Evolutionary conservation across 2,329 filamentous ascomycete species (phyloP), one percentile per base, ranked within the genome.

Genomic region (Aspergillus ochraceoroseus): DNA sequence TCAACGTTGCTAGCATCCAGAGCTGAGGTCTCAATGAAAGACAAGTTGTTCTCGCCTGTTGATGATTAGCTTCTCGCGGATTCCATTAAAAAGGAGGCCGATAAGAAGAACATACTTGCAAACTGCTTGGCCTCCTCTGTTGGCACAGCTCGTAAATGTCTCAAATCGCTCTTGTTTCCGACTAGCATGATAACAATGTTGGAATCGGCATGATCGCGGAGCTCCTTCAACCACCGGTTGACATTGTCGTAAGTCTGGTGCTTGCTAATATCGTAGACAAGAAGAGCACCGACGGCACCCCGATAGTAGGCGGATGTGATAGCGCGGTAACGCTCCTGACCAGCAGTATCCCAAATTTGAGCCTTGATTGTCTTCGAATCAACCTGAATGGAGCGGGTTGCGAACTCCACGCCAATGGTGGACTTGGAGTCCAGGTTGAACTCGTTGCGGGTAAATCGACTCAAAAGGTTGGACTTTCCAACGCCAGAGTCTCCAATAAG

Each of bases 361-460:
- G 92, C 92, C 79, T 98, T 98, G 82, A 98, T 98, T 52, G 92
- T 98, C 80, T 98, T 98, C 64, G 86, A 85, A 72, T 98, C 92
- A 62, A 98, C 92, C 72, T 96, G 90, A 67, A 98, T 98, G 56
- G 88, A 95, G 52, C 92, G 83, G 57, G 92, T 98, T 59, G 94
- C 92, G 68, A 98, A 98, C 73, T 98, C 92, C 69, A 98, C 92
- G 61, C 92, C 92, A 72, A 98, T 98, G 58, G 92, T 98, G 51
- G 92, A 96, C 81, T 98, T 96, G 69, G 90, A 94, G 73, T 98
- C 92, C 55, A 96, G 80, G 74, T 96, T 96, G 84, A 98, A 98
- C 74, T 98, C 92, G 71, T 98, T 96, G 67, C 92, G 88, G 59
- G 92, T 96, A 80, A 98, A 98, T 72, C 94, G 86, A 74, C 89